Conservation (phyloP, 1,284 basidiomycete species). For the Ceratobasidium sp. region DNA sequence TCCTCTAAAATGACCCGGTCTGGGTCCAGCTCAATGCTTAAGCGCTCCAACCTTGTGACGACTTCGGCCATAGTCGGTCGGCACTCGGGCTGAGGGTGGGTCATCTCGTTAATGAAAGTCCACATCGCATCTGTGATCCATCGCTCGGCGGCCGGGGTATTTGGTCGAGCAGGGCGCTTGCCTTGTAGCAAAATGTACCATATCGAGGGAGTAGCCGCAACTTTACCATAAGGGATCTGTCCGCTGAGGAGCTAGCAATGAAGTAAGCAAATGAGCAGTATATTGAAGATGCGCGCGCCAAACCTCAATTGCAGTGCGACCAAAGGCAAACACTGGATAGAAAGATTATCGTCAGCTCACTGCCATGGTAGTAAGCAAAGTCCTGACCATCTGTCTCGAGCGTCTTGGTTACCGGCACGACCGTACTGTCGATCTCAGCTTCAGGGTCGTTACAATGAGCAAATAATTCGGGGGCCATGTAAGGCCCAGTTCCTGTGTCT, state of each 20-base stretch:
- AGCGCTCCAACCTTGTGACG: slow-evolving; percentile 16
- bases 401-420: slow-evolving; percentile 21
- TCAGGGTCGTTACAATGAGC: slow-evolving; percentile 29
- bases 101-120: slow-evolving; percentile 33
- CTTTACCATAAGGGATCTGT: slow-evolving; percentile 21
- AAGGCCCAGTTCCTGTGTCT: slow-evolving; percentile 28
- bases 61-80: slow-evolving; percentile 26
- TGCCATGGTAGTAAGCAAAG: no score
- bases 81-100: slow-evolving; percentile 21
- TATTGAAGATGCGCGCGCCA: neutral
- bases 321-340: slow-evolving; percentile 14
- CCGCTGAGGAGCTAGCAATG: slow-evolving; percentile 4
- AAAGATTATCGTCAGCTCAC: neutral
- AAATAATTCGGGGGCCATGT: slow-evolving; percentile 24
- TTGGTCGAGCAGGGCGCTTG: slow-evolving; percentile 16
- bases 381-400: slow-evolving; percentile 28
- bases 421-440: slow-evolving; percentile 9
- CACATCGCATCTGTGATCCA: slow-evolving; percentile 30
- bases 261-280: neutral
- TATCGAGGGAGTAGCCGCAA: slow-evolving; percentile 22
- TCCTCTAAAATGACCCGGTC: neutral
- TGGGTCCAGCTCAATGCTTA: slow-evolving; percentile 13
- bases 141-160: slow-evolving; percentile 3
- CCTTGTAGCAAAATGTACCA: slow-evolving; percentile 28
- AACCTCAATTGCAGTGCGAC: slow-evolving; percentile 23